Evolutionary conservation across 305 asterid species (phyloP).

Genomic region (Solanum hybrid): DNA sequence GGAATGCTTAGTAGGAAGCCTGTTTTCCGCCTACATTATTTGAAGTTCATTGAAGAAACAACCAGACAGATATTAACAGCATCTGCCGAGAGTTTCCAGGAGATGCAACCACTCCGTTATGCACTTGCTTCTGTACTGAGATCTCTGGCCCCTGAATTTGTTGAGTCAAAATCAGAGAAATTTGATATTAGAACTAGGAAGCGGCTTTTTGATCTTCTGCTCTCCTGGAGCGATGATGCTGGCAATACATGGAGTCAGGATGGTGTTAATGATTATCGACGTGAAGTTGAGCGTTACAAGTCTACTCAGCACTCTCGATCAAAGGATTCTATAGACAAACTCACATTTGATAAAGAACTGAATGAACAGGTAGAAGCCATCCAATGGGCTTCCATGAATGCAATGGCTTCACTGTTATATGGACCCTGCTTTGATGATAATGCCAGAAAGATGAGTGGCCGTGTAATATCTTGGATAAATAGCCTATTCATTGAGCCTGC

Average conservation of each 20-base stretch:
- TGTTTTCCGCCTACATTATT: constrained; percentile 92
- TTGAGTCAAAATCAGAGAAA: constrained; percentile 92
- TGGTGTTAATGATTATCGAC: constrained; percentile 87
- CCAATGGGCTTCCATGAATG: constrained; percentile 99
- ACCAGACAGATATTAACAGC: constrained; percentile 66
- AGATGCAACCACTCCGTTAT: constrained; percentile 87
- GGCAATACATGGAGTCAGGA: constrained; percentile 95
- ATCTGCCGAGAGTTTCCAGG: constrained; percentile 78
- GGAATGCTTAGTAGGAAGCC: constrained; percentile 95
- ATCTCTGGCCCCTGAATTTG: constrained; percentile 97
- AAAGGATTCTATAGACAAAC: constrained; percentile 88
- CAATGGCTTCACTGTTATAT: constrained; percentile 92
- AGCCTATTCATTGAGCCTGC: constrained; percentile 97
- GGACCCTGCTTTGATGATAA: constrained; percentile 99
- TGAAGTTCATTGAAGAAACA: constrained; percentile 93
- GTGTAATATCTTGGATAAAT: constrained; percentile 97
- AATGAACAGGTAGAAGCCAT: constrained; percentile 97
- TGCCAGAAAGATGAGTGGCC: constrained; percentile 99
- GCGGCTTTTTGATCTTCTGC: constrained; percentile 90
- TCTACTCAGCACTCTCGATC: constrained; percentile 90
- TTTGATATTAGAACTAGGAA: constrained; percentile 88
- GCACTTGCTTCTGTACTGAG: constrained; percentile 94
- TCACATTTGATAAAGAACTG: constrained; percentile 91
- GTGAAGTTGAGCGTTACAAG: constrained; percentile 98
- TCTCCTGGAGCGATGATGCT: constrained; percentile 91